Conservation (phyloP, 2,329 filamentous ascomycete species). For the Dothideomycetes sp. region DNA sequence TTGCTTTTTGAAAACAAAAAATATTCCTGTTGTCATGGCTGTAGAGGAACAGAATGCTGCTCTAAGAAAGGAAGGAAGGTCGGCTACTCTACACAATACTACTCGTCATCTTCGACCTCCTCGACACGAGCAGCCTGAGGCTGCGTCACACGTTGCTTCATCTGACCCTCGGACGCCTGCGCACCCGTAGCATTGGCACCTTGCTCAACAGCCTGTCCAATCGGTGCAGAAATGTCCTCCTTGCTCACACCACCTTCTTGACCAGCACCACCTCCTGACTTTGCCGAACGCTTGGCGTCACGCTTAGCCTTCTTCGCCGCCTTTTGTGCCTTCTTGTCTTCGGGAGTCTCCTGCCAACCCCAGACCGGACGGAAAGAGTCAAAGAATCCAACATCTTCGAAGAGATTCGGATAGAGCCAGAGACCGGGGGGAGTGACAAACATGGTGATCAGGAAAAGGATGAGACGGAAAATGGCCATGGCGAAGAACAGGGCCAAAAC, state of each 20-base stretch:
- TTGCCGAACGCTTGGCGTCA: conserved; percentile 24
- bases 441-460: conserved; percentile 88
- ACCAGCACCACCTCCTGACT: conserved; percentile 15
- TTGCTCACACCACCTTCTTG: conserved; percentile 2
- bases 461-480: conserved; percentile 95
- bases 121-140: conserved; percentile 8
- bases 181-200: not conserved
- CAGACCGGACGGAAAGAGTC: conserved; percentile 93
- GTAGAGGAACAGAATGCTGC: too few relatives aligned
- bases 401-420: conserved; percentile 97
- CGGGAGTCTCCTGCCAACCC: conserved; percentile 71
- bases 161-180: conserved; percentile 1
- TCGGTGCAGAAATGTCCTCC: conserved; percentile 5
- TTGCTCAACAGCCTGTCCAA: conserved; percentile 3
- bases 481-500: conserved; percentile 88
- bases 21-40: too few relatives aligned
- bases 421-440: conserved; percentile 76
- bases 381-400: conserved; percentile 97
- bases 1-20: too few relatives aligned
- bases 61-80: too few relatives aligned
- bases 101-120: conserved; percentile 12
- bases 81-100: not conserved
- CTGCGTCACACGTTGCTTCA: conserved; percentile 2
- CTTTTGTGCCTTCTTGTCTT: conserved; percentile 22
- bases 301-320: conserved; percentile 31